Evolutionary conservation across 2,329 filamentous ascomycete genomes (phyloP), one percentile per base, ranked within the genome.

Genomic region (Sporothrix pallida): DNA sequence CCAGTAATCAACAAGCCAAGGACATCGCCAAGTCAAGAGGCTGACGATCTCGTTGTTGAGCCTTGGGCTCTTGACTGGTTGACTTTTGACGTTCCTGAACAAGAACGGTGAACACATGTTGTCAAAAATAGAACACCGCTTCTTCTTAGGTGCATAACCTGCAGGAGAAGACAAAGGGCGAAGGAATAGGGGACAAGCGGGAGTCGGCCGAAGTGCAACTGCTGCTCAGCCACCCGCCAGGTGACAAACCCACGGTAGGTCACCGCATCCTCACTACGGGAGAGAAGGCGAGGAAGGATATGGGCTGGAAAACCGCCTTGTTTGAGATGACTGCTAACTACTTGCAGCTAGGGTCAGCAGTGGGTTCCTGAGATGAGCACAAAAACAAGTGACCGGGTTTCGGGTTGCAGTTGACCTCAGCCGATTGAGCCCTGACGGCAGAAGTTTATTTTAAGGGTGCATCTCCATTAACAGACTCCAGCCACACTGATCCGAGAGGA

Each of bases 291-390:
- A 13, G 5, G 3, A 9, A 44, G 9, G 37, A 63, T 20, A 44
- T 63, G 60, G 60, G 60, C 60, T 65, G 60, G 37, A 42, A 46
- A 65, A 46, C 60, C 37, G 60, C 60, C 26, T 65, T 65, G 60
- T 20, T 65, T 44, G 42, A 46, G n/a, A 9, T 4, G 2, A 23
- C 13, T 12, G 42, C 37, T 65, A 46, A 46, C 60, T 42, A 65
- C 17, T 23, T 46, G 60, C 60, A 65, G 60, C 9, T 65, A 46
- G 60, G 60, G 20, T 5, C 37, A 23, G 13, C 12, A 5, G 37
- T 46, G 42, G 60, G 60, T 3, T 26, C 13, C 8, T 65, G n/a
- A 15, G 60, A 46, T 65, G n/a, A 37, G 60, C 26, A 42, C 37
- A 46, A 65, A 56, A 56, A 65, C 60, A n/a, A 46, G 17, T 23